These are phyloP conservation scores for Sanghuangporus baumii DNA, from an alignment of 1,284 basidiomycete species.

Conservation along the genomic window DNA sequence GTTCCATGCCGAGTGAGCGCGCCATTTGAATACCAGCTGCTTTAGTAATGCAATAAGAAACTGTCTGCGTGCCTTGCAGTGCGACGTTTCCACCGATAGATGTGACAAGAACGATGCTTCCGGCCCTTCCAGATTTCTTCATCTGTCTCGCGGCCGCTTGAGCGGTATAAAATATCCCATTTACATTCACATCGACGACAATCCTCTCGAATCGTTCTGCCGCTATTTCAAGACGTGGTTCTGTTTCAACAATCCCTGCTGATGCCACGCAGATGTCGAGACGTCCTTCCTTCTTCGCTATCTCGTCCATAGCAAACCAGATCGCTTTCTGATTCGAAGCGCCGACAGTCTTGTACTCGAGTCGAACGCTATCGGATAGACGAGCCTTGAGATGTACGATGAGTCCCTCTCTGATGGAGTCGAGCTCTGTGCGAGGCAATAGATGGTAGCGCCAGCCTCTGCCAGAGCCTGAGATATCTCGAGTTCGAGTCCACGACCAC, in stretches of 20 bases:
- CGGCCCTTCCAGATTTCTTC: slow-evolving; percentile 58
- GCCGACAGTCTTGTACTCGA: slow-evolving; percentile 65
- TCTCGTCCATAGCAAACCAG: slow-evolving; percentile 51
- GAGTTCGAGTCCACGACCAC: slow-evolving; percentile 75
- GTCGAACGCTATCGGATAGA: slow-evolving; percentile 33
- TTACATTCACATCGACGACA: slow-evolving; percentile 68
- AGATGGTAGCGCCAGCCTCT: slow-evolving; percentile 75
- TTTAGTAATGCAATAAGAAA: slow-evolving; percentile 79
- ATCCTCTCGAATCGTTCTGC: slow-evolving; percentile 62
- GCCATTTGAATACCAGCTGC: slow-evolving; percentile 79
- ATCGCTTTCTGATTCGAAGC: slow-evolving; percentile 56
- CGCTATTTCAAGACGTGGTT: slow-evolving; percentile 65
- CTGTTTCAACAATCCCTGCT: slow-evolving; percentile 67
- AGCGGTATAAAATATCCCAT: slow-evolving; percentile 72
- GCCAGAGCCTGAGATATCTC: slow-evolving; percentile 75
- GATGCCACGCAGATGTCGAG: slow-evolving; percentile 74
- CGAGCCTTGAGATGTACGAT: slow-evolving; percentile 46
- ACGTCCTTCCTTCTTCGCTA: slow-evolving; percentile 57
- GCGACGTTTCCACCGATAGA: slow-evolving; percentile 76
- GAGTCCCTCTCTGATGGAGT: slow-evolving; percentile 51
- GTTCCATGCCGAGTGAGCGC: slow-evolving; percentile 80
- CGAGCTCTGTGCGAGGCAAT: slow-evolving; percentile 69
- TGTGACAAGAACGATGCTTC: slow-evolving; percentile 79
- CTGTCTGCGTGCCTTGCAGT: slow-evolving; percentile 60
- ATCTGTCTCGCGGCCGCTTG: slow-evolving; percentile 77